Conservation (phyloP, 495 filamentous ascomycete genomes). For the Aspergillus homomorphus region DNA sequence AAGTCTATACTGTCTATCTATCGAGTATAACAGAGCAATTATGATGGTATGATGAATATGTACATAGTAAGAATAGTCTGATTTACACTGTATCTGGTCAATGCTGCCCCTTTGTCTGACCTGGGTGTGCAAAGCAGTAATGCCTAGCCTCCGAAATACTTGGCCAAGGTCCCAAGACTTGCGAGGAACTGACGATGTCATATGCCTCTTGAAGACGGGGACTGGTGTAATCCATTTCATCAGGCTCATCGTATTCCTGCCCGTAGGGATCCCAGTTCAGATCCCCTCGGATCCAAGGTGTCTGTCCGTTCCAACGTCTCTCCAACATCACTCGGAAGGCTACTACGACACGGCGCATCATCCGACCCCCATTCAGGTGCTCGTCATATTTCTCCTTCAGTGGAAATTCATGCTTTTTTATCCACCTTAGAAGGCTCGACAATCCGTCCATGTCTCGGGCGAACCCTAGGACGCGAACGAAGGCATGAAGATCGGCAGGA, state of each 20-base stretch:
- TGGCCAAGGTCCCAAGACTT: conserved; percentile 53
- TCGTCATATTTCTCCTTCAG: conserved; percentile 41
- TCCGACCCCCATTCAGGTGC: conserved; percentile 37
- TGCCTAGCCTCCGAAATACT: conserved; percentile 47
- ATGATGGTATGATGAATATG: no score
- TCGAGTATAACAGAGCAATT: no score
- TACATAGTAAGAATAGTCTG: no score
- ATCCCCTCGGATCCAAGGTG: no score
- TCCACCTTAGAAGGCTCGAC: conserved; percentile 51
- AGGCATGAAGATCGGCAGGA: conserved; percentile 49
- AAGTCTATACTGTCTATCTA: conserved; percentile 17
- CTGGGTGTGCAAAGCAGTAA: no score
- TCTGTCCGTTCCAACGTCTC: conserved; percentile 26
- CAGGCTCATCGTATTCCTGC: not conserved
- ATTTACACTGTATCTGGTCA: no score
- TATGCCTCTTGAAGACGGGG: conserved; percentile 35
- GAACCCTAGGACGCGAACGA: conserved; percentile 51
- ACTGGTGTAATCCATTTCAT: not conserved
- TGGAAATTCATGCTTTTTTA: conserved; percentile 38
- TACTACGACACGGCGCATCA: conserved; percentile 48
- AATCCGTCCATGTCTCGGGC: conserved; percentile 49
- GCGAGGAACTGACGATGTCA: conserved; percentile 44
- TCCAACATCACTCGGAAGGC: conserved; percentile 56
- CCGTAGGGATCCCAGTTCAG: no score
- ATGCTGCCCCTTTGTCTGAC: no score